A percentile compares a stretch with the other conserved stretches of the same genome.
phyloP scores from a whole-genome alignment of 331 rosid species.

The Ulmus americana region DNA sequence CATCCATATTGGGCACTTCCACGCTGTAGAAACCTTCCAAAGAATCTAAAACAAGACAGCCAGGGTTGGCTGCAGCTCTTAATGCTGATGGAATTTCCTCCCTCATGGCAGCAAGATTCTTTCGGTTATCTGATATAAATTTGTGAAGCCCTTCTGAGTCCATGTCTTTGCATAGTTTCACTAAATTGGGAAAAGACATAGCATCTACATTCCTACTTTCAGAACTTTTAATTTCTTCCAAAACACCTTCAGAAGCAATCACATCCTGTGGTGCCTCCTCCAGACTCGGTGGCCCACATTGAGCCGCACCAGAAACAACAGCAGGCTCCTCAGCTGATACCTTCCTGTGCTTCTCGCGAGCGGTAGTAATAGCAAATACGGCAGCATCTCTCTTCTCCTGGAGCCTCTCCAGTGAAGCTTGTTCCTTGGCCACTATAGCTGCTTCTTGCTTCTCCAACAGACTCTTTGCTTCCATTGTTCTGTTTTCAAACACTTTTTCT shows the following conservation, averaged over 20 bases:
- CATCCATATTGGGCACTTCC: constrained; percentile 61
- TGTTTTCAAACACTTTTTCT: constrained; percentile 75
- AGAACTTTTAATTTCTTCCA: constrained; percentile 36
- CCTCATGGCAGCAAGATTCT: constrained; percentile 81
- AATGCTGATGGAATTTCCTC: constrained; percentile 88
- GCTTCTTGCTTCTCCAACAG: constrained; percentile 67
- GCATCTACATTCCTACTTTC: constrained; percentile 38
- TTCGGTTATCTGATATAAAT: constrained; percentile 90
- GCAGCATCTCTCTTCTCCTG: constrained; percentile 93
- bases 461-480: constrained; percentile 60
- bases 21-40: constrained; percentile 71
- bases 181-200: constrained; percentile 62
- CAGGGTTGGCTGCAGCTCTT: constrained; percentile 75
- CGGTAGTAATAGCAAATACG: constrained; percentile 51
- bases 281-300: constrained; percentile 30
- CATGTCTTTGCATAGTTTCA: constrained; percentile 76
- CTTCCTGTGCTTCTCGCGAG: constrained; percentile 72
- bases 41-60: constrained; percentile 67
- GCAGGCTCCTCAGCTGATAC: constrained; percentile 45
- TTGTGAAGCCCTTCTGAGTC: constrained; percentile 84
- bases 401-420: constrained; percentile 61
- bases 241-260: constrained; percentile 38
- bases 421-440: constrained; percentile 72
- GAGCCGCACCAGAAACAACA: constrained; percentile 39
- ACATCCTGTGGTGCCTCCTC: constrained; percentile 55